Percentiles rank a stretch among this genome's conserved stretches.
phyloP scores from a whole-genome alignment of 2,329 filamentous ascomycete genomes.

The Stachybotrys chartarum region DNA sequence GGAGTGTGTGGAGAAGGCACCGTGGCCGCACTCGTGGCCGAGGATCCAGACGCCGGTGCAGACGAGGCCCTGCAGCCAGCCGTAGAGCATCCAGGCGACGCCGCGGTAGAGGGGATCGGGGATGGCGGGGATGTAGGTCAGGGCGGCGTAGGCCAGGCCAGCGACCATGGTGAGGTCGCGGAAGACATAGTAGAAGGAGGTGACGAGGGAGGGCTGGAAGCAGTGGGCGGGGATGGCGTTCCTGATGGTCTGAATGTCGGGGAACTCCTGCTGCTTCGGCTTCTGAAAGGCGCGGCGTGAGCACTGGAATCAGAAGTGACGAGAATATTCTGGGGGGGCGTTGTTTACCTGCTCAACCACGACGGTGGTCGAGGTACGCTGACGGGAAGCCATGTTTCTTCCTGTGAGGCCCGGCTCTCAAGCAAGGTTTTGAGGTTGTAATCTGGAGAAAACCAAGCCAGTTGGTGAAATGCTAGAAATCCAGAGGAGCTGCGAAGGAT shows the following conservation, averaged over 20 bases:
- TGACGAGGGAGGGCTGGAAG: constrained; percentile 47
- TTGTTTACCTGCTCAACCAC: constrained; percentile 9
- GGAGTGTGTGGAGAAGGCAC: constrained; percentile 53
- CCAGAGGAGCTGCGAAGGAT: no score
- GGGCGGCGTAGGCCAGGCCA: constrained; percentile 40
- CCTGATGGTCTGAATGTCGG: constrained; percentile 22
- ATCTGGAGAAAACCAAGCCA: no score
- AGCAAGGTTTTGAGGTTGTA: neutral
- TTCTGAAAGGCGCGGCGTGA: constrained; percentile 2
- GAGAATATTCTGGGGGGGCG: constrained; percentile 4
- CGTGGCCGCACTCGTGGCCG: constrained; percentile 65
- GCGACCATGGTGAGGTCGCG: constrained; percentile 46
- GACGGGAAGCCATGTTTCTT: constrained; percentile 14
- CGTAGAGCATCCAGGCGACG: constrained; percentile 50
- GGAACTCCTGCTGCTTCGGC: constrained; percentile 13
- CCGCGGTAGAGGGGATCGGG: constrained; percentile 34
- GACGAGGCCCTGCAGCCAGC: constrained; percentile 57
- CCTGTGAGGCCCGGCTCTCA: neutral
- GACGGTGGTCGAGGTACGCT: constrained; percentile 12
- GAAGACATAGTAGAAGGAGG: constrained; percentile 47
- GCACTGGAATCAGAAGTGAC: neutral
- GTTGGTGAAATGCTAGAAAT: no score
- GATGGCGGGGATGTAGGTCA: constrained; percentile 47
- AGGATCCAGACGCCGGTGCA: constrained; percentile 65
- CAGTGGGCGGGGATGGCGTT: constrained; percentile 53